Conservation (phyloP, 352 stramenopile species). For the Aphanomyces invadans region DNA sequence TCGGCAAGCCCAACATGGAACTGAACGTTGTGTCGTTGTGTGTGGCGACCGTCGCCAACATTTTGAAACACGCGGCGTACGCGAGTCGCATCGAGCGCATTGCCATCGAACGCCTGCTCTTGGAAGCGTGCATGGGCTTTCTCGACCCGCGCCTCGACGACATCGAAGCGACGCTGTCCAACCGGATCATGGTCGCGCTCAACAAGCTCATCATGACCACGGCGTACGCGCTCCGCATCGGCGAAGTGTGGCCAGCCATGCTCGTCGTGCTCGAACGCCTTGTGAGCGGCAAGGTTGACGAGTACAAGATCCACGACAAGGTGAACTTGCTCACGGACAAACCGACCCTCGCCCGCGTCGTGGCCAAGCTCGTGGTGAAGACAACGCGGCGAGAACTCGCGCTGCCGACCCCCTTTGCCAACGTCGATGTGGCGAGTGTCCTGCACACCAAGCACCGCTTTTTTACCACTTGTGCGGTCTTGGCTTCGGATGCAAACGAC, state of each 20-base stretch:
- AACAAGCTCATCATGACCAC: slow-evolving; percentile 50
- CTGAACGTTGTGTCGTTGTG: slow-evolving; percentile 57
- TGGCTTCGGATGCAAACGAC: no score
- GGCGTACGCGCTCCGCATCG: slow-evolving; percentile 49
- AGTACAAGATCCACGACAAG: slow-evolving; percentile 66
- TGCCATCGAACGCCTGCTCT: slow-evolving; percentile 62
- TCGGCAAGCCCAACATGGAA: slow-evolving; percentile 41
- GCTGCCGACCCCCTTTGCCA: slow-evolving; percentile 57
- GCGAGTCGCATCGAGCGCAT: slow-evolving; percentile 54
- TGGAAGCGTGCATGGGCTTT: slow-evolving; percentile 69
- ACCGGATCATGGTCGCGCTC: slow-evolving; percentile 59
- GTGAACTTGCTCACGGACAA: slow-evolving; percentile 67
- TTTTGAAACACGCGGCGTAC: slow-evolving; percentile 50
- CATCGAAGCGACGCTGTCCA: slow-evolving; percentile 32
- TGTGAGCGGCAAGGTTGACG: slow-evolving; percentile 65
- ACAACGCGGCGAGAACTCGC: slow-evolving; percentile 51
- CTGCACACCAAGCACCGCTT: slow-evolving; percentile 85
- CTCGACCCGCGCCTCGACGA: slow-evolving; percentile 63
- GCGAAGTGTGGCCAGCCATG: slow-evolving; percentile 65
- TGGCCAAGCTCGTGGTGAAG: slow-evolving; percentile 62
- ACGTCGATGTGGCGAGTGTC: slow-evolving; percentile 71
- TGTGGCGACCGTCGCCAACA: slow-evolving; percentile 53
- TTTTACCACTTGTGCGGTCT: slow-evolving; percentile 66
- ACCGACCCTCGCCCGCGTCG: slow-evolving; percentile 69
- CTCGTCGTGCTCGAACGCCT: slow-evolving; percentile 75